Conservation (phyloP, 345 rosid genomes). For the Moricandia arvensis region DNA sequence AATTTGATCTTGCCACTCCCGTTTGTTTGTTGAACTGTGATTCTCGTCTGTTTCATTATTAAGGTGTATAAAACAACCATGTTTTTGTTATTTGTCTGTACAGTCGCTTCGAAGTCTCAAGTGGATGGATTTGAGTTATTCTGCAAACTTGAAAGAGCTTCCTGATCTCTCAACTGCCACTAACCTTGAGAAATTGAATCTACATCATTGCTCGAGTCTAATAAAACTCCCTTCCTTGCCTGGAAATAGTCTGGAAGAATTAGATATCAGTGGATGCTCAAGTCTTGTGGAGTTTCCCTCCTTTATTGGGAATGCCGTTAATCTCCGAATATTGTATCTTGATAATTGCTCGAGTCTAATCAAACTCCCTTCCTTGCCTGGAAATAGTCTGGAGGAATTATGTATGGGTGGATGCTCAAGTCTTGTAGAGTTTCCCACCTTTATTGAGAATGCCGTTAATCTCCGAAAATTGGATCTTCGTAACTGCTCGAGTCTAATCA, state of each 20-base stretch:
- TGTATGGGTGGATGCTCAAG: too few relatives aligned
- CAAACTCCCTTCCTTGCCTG: too few relatives aligned
- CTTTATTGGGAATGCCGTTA: neutral
- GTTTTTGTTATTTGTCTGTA: neutral
- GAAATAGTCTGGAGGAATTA: too few relatives aligned
- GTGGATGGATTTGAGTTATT: constrained; percentile 3
- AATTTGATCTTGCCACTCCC: too few relatives aligned
- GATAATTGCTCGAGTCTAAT: too few relatives aligned
- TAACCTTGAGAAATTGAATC: neutral
- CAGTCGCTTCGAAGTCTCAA: constrained; percentile 24
- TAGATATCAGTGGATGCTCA: neutral
- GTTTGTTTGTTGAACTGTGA: neutral
- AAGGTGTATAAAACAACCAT: too few relatives aligned
- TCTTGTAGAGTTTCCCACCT: too few relatives aligned
- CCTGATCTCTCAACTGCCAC: constrained; percentile 7
- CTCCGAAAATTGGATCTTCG: too few relatives aligned
- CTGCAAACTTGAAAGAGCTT: constrained; percentile 11
- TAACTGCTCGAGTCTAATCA: too few relatives aligned
- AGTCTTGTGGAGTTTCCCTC: neutral
- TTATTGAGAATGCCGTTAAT: too few relatives aligned
- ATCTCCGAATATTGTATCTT: neutral
- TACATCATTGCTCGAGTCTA: neutral
- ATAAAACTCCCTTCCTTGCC: neutral
- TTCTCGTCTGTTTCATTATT: neutral
- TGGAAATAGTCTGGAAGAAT: neutral